Evolutionary conservation across 805 yeast species (phyloP).

Genomic region (Candida oleophila): DNA sequence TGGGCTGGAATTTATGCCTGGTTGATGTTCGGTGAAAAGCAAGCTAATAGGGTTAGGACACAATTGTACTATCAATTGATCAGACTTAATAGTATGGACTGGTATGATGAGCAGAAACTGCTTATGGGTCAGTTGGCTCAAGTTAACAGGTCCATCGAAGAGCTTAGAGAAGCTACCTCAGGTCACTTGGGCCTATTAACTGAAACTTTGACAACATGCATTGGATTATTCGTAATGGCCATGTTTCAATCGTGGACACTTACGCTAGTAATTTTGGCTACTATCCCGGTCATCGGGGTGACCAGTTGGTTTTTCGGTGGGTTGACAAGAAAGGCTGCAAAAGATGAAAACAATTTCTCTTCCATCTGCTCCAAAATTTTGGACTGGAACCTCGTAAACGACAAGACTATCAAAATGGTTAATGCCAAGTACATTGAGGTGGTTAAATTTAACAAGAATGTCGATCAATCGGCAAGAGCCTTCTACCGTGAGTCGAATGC

Average conservation of each 20-base stretch:
- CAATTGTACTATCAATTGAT: constrained; percentile 46
- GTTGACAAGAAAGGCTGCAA: constrained; percentile 48
- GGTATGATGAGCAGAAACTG: constrained; percentile 62
- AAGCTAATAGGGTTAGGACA: constrained; percentile 56
- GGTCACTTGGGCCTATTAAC: constrained; percentile 61
- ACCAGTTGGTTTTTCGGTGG: constrained; percentile 51
- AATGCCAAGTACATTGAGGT: constrained; percentile 57
- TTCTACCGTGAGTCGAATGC: constrained; percentile 47
- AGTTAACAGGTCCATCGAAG: constrained; percentile 72
- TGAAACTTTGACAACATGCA: constrained; percentile 51
- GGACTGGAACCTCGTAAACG: constrained; percentile 68
- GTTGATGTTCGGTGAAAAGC: constrained; percentile 71
- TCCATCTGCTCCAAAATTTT: constrained; percentile 57
- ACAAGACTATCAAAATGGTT: constrained; percentile 59
- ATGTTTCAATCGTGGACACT: constrained; percentile 82
- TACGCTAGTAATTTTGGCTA: constrained; percentile 72
- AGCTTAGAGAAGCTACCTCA: constrained; percentile 63
- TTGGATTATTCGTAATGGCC: constrained; percentile 60
- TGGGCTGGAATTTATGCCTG: constrained; percentile 62
- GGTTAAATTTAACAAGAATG: constrained; percentile 37
- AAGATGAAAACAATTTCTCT: constrained; percentile 55
- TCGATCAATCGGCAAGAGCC: constrained; percentile 32
- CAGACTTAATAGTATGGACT: constrained; percentile 40
- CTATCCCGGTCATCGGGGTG: constrained; percentile 64
- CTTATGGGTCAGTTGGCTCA: constrained; percentile 65